Evolutionary conservation across 306 rosid species (phyloP), one percentile per base, ranked within the genome.

Genomic region (Cucurbita moschata): DNA sequence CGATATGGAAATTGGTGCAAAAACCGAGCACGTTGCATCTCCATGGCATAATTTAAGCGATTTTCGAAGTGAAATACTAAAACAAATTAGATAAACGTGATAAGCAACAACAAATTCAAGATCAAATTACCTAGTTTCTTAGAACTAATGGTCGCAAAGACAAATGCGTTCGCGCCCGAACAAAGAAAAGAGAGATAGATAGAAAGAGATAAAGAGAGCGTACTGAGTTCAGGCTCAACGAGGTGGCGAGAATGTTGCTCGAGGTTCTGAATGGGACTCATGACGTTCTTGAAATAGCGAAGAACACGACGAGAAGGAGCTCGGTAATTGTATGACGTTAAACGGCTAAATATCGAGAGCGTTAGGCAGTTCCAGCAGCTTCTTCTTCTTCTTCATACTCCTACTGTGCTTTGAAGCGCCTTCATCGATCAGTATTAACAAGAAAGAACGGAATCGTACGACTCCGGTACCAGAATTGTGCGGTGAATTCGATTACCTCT

Each of bases 191-290:
- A 69, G 49, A 55, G 64, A 61, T 42, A 74, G 77, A 75, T 16
- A 61, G 26, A 68, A 39, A 53, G 64, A 61, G 47, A 74, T 77
- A 75, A 14, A 76, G 79, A 68, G 37, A 38, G 53, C 75, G 42
- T 94, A 94, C 99, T 63, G 23, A 86, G 85, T 71, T 91, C 96
- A 7, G 87, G 72, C 74, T 88, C 97, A 78, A 86, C 84, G 75
- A 95, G 92, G 54, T 79, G 88, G 51, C 96, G 89, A 21, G 99
- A 84, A 82, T 95, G 97, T 66, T 86, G 97, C 79, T 89, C 96
- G 84, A 91, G 88, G 87, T 95, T 89, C 87, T 89, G 97, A 75
- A 95, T 86, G 26, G 99, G 99, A 78, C 99, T 86, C 99, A 95
- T 94, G 77, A 53, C 75, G 81, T 21, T 42, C 51, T 19, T 39